Conservation (phyloP, 805 yeast genomes). For the Yamadazyma tumulicola region DNA sequence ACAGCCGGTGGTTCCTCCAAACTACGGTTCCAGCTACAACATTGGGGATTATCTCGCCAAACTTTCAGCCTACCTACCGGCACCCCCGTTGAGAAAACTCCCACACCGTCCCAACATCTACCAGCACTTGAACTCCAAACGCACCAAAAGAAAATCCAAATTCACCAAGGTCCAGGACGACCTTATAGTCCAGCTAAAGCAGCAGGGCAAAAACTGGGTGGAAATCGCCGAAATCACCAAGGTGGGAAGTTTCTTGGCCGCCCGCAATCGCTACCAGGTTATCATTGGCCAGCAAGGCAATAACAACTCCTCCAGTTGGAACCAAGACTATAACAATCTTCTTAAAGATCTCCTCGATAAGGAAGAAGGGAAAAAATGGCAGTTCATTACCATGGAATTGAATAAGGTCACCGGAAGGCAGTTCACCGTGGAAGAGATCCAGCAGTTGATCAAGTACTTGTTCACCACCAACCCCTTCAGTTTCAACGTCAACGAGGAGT, state of each 20-base stretch:
- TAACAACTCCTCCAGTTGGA: constrained; percentile 65
- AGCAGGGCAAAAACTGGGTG: constrained; percentile 65
- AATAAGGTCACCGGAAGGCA: constrained; percentile 50
- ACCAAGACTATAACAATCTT: constrained; percentile 47
- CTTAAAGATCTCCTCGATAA: constrained; percentile 57
- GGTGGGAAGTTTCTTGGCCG: constrained; percentile 67
- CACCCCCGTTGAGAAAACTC: constrained; percentile 46
- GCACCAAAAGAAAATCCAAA: constrained; percentile 63
- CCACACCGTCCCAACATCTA: constrained; percentile 42
- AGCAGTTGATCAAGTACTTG: constrained; percentile 49
- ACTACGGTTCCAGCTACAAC: constrained; percentile 1
- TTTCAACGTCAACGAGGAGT: constrained; percentile 54
- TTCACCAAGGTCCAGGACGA: constrained; percentile 67
- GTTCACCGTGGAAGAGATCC: constrained; percentile 52
- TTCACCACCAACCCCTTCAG: constrained; percentile 53
- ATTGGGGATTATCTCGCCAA: constrained; percentile 6
- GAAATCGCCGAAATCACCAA: constrained; percentile 65
- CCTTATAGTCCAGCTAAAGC: constrained; percentile 57
- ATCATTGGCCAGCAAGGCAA: constrained; percentile 78
- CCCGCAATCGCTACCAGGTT: constrained; percentile 75
- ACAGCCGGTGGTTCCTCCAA: neutral
- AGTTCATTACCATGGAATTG: constrained; percentile 58
- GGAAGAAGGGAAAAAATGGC: constrained; percentile 71
- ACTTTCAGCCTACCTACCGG: constrained; percentile 28
- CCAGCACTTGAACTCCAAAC: constrained; percentile 40